Base-by-base conservation (phyloP, 345 rosid genomes). In the Sonneratia caseolaris region DNA sequence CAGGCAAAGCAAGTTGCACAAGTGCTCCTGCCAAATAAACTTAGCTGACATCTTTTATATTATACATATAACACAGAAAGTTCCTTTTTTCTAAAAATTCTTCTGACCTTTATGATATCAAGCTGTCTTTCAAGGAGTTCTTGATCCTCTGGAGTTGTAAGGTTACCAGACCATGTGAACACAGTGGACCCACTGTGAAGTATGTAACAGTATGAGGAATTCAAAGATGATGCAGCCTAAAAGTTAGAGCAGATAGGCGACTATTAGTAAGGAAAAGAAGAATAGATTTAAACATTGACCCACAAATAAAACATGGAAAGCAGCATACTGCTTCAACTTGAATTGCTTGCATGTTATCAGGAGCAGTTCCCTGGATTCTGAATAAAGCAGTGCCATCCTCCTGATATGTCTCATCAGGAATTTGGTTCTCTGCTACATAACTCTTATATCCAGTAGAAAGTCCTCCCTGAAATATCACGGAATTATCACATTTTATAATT, bases 261-360 rank as follows among this genome's bases (percentile, higher is more conserved):
- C 74, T 45, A 61, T 32, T 37, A 62, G 42, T 27, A 10, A 9
- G 19, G 10, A 59, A 59, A 24, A 59, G 6, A 56, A 21, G n/a
- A 24, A 24, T 12, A 27, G 18, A 62, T 37, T 42, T 38, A 15
- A 40, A 24, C n/a, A 14, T 47, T 61, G 32, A 40, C 72, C 43
- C 43, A 47, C 5, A 8, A 24, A 66, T 47, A 57, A 12, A 27
- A 35, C 8, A 4, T 6, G 38, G 32, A 62, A 62, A 24, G 6
- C 5, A 32, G 32, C 90, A 51, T 91, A 96, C 99, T 10, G 97
- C 79, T 68, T 96, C 95, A 75, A 92, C 94, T 89, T 96, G 99
- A 80, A 96, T 83, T 62, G 98, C 91, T 88, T 96, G 99, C 99
- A 96, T 92, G 78, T 89, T 86, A 73, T 96, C 97, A 45, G 99